Percentiles rank a stretch among this genome's conserved stretches.
These are phyloP conservation scores for Pseudoturritis turrita DNA, from an alignment of 345 rosid species.

Conservation along the genomic window DNA sequence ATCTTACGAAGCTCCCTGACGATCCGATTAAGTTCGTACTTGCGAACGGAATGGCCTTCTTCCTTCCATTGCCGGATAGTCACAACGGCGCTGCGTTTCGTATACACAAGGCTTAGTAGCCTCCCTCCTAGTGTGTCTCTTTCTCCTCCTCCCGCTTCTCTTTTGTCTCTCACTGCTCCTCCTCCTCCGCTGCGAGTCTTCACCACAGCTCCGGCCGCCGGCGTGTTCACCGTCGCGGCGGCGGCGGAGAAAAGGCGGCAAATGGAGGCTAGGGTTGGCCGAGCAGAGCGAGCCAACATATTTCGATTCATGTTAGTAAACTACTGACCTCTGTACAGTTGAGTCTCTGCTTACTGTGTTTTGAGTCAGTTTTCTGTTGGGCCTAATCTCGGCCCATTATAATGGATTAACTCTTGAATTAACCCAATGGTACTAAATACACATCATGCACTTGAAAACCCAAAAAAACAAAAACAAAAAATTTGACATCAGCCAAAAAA, in stretches of 20 bases:
- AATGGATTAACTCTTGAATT: neutral
- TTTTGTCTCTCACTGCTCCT: neutral
- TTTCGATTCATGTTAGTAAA: constrained; percentile 3
- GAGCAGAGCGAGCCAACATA: constrained; percentile 39
- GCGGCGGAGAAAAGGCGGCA: constrained; percentile 45
- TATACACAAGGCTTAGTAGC: constrained; percentile 57
- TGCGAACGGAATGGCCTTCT: constrained; percentile 62
- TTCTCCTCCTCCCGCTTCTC: constrained; percentile 18
- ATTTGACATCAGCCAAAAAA: neutral
- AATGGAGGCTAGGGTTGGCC: constrained; percentile 35
- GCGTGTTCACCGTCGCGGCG: neutral
- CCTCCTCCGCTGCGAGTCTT: constrained; percentile 11
- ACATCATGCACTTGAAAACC: no score
- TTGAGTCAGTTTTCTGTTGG: neutral
- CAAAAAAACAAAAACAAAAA: neutral
- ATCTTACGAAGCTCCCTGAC: constrained; percentile 86
- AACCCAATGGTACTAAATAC: neutral
- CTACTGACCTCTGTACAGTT: neutral
- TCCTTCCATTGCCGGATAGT: constrained; percentile 66
- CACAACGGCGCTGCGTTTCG: constrained; percentile 80
- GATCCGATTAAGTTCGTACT: constrained; percentile 77
- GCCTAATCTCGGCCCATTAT: neutral
- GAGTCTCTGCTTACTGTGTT: neutral
- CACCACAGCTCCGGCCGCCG: neutral
- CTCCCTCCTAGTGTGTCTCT: constrained; percentile 66